phyloP scores from a whole-genome alignment of 305 asterid species.

The Rubia balearica region DNA sequence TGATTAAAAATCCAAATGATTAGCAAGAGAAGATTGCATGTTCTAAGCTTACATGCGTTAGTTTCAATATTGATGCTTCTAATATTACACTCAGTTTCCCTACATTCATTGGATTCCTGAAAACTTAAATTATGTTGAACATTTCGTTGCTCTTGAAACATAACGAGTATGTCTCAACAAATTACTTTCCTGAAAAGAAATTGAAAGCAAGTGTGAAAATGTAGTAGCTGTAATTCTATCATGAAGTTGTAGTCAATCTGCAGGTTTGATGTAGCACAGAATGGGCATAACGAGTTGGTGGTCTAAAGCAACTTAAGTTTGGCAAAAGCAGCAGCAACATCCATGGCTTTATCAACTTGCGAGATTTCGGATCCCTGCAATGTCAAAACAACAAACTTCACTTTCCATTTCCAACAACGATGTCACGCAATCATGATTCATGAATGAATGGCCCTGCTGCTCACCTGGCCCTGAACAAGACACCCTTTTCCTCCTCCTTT shows the following conservation, averaged over 20 bases:
- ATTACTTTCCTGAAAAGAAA: no score
- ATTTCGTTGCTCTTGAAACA: no score
- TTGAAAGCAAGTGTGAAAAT: neutral
- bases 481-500: constrained; percentile 99
- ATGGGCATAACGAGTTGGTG: no score
- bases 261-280: neutral
- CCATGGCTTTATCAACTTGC: constrained; percentile 52
- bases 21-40: no score
- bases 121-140: no score
- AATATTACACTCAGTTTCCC: no score
- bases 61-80: no score
- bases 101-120: no score
- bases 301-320: constrained; percentile 51
- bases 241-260: neutral
- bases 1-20: no score
- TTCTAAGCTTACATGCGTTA: no score
- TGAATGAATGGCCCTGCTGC: constrained; percentile 7
- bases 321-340: constrained; percentile 74
- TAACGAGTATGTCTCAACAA: no score
- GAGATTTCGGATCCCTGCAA: constrained; percentile 60
- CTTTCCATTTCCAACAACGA: neutral
- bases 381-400: neutral
- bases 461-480: constrained; percentile 93
- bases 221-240: neutral
- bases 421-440: neutral